Evolutionary conservation across 768 basidiomycete genomes (phyloP).

Genomic region (Mrakia hoshinonis): DNA sequence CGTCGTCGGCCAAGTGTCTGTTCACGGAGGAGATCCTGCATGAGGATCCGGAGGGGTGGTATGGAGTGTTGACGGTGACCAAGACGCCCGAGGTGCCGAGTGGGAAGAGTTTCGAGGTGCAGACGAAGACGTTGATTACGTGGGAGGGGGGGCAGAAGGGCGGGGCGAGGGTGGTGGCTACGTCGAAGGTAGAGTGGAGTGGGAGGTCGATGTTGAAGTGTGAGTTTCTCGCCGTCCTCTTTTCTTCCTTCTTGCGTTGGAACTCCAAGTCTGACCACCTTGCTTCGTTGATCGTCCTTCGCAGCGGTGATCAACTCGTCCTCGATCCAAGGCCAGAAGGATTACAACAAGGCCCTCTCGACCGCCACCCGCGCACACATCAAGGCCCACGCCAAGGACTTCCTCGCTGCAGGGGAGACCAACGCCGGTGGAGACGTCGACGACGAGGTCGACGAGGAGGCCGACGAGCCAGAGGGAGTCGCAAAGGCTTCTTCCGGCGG

Average conservation of each 20-base stretch:
- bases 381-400: conserved; percentile 30
- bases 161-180: conserved; percentile 30
- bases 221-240: conserved; percentile 2
- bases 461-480: conserved; percentile 8
- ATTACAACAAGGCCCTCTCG: conserved; percentile 31
- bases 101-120: conserved; percentile 29
- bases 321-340: conserved; percentile 16
- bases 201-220: conserved; percentile 32
- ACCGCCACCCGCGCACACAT: conserved; percentile 24
- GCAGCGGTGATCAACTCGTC: conserved; percentile 20
- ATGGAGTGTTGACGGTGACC: conserved; percentile 30
- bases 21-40: conserved; percentile 31
- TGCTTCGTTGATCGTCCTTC: neutral
- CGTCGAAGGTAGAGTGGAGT: conserved; percentile 32
- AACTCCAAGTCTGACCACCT: neutral
- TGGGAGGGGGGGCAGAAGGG: conserved; percentile 7
- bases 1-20: conserved; percentile 26
- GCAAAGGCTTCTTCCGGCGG: neutral
- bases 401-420: conserved; percentile 12
- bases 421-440: neutral
- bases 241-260: neutral
- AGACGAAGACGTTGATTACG: neutral
- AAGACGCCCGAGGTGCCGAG: conserved; percentile 32
- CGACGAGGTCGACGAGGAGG: conserved; percentile 8
- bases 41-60: conserved; percentile 31